Evolutionary conservation across 2,329 filamentous ascomycete species (phyloP), one percentile per base, ranked within the genome.

Genomic region (Alternaria metachromatica): DNA sequence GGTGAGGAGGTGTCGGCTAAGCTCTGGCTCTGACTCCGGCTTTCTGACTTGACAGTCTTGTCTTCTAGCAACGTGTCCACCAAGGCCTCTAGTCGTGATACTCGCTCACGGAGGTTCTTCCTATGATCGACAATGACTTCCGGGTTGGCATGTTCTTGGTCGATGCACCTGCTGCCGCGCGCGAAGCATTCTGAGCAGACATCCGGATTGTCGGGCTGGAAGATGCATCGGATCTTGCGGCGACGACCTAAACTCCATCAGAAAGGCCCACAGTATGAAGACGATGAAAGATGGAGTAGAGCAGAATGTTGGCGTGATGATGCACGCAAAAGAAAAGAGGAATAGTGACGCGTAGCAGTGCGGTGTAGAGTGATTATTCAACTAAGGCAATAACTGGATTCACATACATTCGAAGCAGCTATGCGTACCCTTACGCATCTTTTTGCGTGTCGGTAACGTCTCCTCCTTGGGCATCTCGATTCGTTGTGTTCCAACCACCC

Each of bases 181-280:
- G 81, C 73, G 54, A 78, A 79, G 73, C 84, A 86, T 67, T 81
- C 82, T 28, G 79, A 80, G 70, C 83, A 86, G 55, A 79, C 72
- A 23, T 78, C 72, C 12, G 78, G 76, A 54, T 78, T 80, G 41
- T 79, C 78, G n/a, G 75, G 63, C 25, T 76, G 74, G 60, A 79
- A 84, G 55, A 83, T 81, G 72, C 84, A 86, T 56, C 81, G 80
- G 26, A 85, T 83, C 73, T 85, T 86, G 55, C 84, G 82, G 41
- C 84, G 81, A 44, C 83, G 81, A 62, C 84, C 85, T 80, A 55
- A 33, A 45, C 23, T 50, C 18, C 8, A 68, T 80, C 65, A 80
- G 77, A 70, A 46, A 37, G 25, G 20, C 45, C 23, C 23, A 50
- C 13, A 56, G 23, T 33, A 45, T 23, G 23, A 21, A 13, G 9